Base-by-base conservation (phyloP, 352 stramenopile genomes). In the Phytophthora nicotianae region DNA sequence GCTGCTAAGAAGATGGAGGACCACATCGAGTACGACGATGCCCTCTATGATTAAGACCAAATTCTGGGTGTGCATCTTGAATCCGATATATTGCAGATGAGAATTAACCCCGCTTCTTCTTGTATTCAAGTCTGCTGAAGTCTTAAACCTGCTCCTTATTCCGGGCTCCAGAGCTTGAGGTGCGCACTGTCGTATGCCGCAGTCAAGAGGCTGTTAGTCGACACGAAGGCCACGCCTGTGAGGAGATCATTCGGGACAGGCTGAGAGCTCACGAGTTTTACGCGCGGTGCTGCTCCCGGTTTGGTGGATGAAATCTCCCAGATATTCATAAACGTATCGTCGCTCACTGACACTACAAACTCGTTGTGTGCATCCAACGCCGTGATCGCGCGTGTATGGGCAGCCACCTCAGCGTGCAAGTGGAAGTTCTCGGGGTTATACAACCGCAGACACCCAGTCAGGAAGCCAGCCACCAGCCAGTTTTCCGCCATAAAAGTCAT, bases 21-120 rank as follows among this genome's bases (percentile, higher is more conserved):
- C 16, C 85, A 95, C 72, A 91, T 95, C 43, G 74, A 93, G 54
- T 95, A 95, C 70, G 85, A 95, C 50, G 76, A 88, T 19, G 88
- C 81, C 54, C 58, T 95, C 26, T 95, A 84, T 54, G 85, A 93
- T 24, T 93, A 77, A 74, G 50, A 33, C 19, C 24, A 21, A 66
- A 43, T 32, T 20, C 29, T 19, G 11, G 11, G n/a, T 10, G n/a
- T 11, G 11, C n/a, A 38, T 9, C 32, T 38, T 38, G 13, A 33
- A 50, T 51, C 60, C 38, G 41, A 58, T 72, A 56, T 68, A 68
- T 70, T 69, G 52, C 56, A 66, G 42, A 64, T 56, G 46, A 46
- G 27, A 62, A 17, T 50, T 62, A 55, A 47, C 40, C 26, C 45
- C 19, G 17, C 19, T 13, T 46, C 42, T 60, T 27, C 41, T 61